phyloP scores from a whole-genome alignment of 306 rosid species.

The Vigna unguiculata region DNA sequence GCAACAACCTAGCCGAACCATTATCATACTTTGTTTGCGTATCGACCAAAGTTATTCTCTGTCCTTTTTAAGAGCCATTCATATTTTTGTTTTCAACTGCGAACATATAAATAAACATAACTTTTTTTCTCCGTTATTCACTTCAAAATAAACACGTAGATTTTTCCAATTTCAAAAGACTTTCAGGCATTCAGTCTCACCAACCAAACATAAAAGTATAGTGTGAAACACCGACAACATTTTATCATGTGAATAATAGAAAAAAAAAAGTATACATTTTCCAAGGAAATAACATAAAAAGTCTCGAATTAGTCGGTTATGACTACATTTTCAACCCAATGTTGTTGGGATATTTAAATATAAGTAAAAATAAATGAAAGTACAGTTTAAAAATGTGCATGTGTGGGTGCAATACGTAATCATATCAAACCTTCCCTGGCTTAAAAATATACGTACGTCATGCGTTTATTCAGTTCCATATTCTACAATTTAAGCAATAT shows the following conservation, averaged over 20 bases:
- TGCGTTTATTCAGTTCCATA: conserved; percentile 42
- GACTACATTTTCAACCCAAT: conserved; percentile 8
- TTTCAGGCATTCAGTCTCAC: neutral
- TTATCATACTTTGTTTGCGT: no score
- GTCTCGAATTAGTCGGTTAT: neutral
- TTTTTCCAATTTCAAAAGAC: neutral
- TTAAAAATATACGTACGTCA: conserved; percentile 30
- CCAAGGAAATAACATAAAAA: neutral
- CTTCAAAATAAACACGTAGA: neutral
- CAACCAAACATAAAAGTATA: neutral
- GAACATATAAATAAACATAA: no score
- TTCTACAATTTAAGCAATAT: conserved; percentile 34
- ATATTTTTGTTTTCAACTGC: neutral
- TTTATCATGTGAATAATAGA: neutral
- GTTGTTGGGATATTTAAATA: conserved; percentile 36
- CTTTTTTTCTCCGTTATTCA: no score
- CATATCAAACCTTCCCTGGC: conserved; percentile 35
- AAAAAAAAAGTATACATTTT: neutral
- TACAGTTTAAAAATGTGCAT: conserved; percentile 31
- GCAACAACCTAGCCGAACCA: no score
- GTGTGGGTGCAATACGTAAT: conserved; percentile 19
- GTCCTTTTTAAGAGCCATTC: no score
- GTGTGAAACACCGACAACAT: neutral
- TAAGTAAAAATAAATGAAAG: conserved; percentile 24
- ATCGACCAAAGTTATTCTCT: no score